Conservation (phyloP, 1,284 basidiomycete species). For the Megacollybia platyphylla region DNA sequence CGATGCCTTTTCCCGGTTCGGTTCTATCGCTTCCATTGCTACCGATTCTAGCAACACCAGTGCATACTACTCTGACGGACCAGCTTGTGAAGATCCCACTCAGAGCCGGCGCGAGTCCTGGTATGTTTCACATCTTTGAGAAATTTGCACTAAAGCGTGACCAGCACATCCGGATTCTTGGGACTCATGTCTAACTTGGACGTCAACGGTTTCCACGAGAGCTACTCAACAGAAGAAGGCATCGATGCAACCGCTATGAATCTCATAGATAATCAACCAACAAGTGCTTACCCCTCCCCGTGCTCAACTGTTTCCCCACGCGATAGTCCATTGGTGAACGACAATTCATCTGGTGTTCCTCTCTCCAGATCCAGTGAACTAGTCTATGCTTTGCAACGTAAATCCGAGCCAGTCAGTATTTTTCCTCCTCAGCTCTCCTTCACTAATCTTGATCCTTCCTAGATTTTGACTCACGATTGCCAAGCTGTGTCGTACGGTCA, state of each 20-base stretch:
- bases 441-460: background rate
- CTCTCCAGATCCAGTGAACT: slow-evolving; percentile 32
- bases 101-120: slow-evolving; percentile 32
- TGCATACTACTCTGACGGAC: slow-evolving; percentile 32
- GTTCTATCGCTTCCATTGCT: slow-evolving; percentile 43
- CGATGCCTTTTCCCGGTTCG: slow-evolving; percentile 36
- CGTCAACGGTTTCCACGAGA: slow-evolving; percentile 18
- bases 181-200: slow-evolving; percentile 36
- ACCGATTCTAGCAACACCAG: slow-evolving; percentile 43
- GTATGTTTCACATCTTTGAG: slow-evolving; percentile 18
- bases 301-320: slow-evolving; percentile 30
- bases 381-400: slow-evolving; percentile 26
- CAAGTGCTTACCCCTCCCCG: slow-evolving; percentile 20
- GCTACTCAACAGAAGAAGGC: slow-evolving; percentile 15
- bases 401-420: slow-evolving; percentile 18
- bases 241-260: slow-evolving; percentile 10
- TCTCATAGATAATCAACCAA: slow-evolving; percentile 10
- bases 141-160: slow-evolving; percentile 7
- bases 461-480: background rate
- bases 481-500: background rate
- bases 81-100: slow-evolving; percentile 20
- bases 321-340: slow-evolving; percentile 24
- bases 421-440: background rate
- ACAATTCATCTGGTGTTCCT: slow-evolving; percentile 13
- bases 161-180: slow-evolving; percentile 22